phyloP scores from a whole-genome alignment of 495 filamentous ascomycete genomes.

The Paragyromitra xinjiangensis region DNA sequence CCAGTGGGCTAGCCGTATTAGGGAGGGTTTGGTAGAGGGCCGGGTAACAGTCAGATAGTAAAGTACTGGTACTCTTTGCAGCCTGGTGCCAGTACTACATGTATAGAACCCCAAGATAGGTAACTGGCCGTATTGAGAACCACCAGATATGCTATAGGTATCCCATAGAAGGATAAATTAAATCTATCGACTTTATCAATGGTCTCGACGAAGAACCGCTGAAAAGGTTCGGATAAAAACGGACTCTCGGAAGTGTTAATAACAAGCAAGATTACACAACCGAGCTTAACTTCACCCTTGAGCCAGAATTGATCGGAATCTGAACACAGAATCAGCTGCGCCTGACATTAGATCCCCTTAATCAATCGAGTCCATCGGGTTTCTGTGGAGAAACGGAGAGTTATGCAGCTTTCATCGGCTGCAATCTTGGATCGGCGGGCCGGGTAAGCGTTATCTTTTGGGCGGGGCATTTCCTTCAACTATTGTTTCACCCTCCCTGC shows the following conservation, averaged over 20 bases:
- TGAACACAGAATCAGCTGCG: not conserved
- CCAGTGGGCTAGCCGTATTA: not conserved
- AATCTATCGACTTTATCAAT: too few relatives aligned
- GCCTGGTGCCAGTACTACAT: too few relatives aligned
- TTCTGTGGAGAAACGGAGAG: not conserved
- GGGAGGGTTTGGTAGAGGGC: not conserved
- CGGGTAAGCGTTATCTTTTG: slow-evolving; percentile 43
- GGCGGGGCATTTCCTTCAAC: slow-evolving; percentile 19
- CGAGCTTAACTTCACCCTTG: not conserved
- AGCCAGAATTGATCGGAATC: not conserved
- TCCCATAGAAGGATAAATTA: too few relatives aligned
- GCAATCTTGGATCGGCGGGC: slow-evolving; percentile 3
- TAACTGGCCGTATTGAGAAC: too few relatives aligned
- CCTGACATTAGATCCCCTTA: not conserved
- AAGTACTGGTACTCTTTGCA: not conserved
- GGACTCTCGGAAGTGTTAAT: too few relatives aligned
- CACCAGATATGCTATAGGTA: too few relatives aligned
- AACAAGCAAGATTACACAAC: too few relatives aligned
- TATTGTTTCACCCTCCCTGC: slow-evolving; percentile 12
- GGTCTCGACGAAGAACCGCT: too few relatives aligned
- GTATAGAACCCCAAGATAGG: too few relatives aligned
- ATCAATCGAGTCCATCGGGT: not conserved
- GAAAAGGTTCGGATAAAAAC: too few relatives aligned
- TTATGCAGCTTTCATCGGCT: too few relatives aligned
- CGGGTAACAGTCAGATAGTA: slow-evolving; percentile 24